A percentile compares a stretch with the other conserved stretches of the same genome.
Conservation (phyloP, 495 filamentous ascomycete genomes). For the Trichoderma reesei region DNA sequence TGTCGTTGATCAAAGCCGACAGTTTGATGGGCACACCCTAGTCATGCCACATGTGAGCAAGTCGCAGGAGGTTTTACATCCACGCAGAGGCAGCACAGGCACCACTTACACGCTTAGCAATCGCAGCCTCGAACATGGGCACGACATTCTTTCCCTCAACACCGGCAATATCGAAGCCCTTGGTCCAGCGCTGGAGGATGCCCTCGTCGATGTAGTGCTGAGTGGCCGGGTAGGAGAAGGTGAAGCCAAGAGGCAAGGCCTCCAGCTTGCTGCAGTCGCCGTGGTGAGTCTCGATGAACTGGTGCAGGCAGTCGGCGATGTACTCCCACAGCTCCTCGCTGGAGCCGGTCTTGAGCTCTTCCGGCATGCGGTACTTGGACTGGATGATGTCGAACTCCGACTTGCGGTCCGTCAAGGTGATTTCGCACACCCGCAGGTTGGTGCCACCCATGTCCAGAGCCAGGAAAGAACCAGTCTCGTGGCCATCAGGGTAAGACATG, state of each 20-base stretch:
- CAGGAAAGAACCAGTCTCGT: constrained; percentile 84
- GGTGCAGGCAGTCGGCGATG: constrained; percentile 91
- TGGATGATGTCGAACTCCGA: constrained; percentile 98
- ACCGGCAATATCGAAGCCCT: constrained; percentile 95
- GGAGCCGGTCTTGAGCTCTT: constrained; percentile 85
- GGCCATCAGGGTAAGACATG: constrained; percentile 80
- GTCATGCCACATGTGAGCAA: constrained; percentile 14
- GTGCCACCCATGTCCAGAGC: constrained; percentile 98
- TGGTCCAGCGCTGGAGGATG: constrained; percentile 94
- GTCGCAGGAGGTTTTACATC: constrained; percentile 7
- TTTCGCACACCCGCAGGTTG: constrained; percentile 95
- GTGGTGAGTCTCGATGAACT: constrained; percentile 92
- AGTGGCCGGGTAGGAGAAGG: constrained; percentile 94
- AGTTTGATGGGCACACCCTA: constrained; percentile 88
- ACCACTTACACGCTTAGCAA: constrained; percentile 60
- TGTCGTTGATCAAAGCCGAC: constrained; percentile 92
- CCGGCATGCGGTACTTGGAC: constrained; percentile 95
- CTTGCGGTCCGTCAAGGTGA: constrained; percentile 78
- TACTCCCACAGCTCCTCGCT: constrained; percentile 95
- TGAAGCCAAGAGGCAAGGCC: constrained; percentile 83
- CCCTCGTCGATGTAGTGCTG: constrained; percentile 96
- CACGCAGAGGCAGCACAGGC: background rate
- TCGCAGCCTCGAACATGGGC: constrained; percentile 77
- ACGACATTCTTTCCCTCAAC: constrained; percentile 95
- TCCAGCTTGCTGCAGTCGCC: constrained; percentile 47